Base-by-base conservation (phyloP, 176 grass and related monocot genomes). In the Melocanna baccifera region DNA sequence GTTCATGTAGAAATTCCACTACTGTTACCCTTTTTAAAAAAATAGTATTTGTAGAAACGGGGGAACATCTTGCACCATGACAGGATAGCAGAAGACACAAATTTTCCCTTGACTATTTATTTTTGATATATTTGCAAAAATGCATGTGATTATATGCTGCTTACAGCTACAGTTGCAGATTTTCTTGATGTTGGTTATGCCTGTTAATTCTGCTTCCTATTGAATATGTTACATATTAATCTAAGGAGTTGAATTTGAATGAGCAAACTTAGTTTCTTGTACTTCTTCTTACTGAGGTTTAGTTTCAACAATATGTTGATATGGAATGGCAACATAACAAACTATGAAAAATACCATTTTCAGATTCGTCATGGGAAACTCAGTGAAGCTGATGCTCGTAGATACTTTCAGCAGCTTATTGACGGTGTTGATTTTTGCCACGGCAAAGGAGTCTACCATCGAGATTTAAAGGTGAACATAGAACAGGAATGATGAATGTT, bases 321-420 rank as follows among this genome's bases (percentile, higher is more conserved):
- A 23, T 75, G 48, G 45, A 77, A 75, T 18, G 20, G 58, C 5
- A 78, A 67, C 18, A 34, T 77, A 58, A 45, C 56, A 29, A 51
- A 10, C 36, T 62, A 11, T 52, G 16, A 71, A 76, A 36, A 65
- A 29, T 51, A 66, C 29, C 3, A 80, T 83, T 73, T 88, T 74
- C 53, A 98, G 96, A 89, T 93, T 88, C 93, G 82, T 82, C 87
- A 89, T 69, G 93, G 93, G 66, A 98, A 85, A 92, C 86, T 98
- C 63, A 89, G 16, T 89, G 96, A 98, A 90, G 86, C 88, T 71
- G 96, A 94, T 86, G 89, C 96, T 46, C 89, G 91, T 26, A 94
- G 83, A 87, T 98, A 94, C 71, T 98, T 98, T 91, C 96, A 98
- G 77, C 96, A 98, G 88, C 88, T 98, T 64, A 94, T 98, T 87